phyloP scores from a whole-genome alignment of 2,329 filamentous ascomycete genomes.

The Fusarium citri region DNA sequence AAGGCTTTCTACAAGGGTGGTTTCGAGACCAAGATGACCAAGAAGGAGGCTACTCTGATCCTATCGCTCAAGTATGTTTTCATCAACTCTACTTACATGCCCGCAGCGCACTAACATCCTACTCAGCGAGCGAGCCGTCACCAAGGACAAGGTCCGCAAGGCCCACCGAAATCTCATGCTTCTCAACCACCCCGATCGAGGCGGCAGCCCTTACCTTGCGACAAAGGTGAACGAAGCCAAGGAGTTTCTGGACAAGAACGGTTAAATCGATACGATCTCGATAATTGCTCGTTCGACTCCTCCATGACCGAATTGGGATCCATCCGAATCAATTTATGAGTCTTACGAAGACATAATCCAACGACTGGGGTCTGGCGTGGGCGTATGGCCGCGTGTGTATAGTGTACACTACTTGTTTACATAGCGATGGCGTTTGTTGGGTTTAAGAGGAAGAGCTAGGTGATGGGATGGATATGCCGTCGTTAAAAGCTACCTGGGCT shows the following conservation, averaged over 20 bases:
- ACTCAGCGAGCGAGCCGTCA: slow-evolving; percentile 82
- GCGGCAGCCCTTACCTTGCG: slow-evolving; percentile 94
- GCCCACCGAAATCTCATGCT: slow-evolving; percentile 96
- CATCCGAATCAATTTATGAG: background rate
- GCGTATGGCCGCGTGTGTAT: slow-evolving; percentile 41
- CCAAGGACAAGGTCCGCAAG: slow-evolving; percentile 94
- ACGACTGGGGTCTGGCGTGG: slow-evolving; percentile 23
- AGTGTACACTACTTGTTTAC: slow-evolving; percentile 56
- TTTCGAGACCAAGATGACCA: slow-evolving; percentile 96
- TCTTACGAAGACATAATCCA: slow-evolving; percentile 23
- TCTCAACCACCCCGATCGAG: slow-evolving; percentile 96
- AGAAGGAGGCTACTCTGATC: slow-evolving; percentile 90
- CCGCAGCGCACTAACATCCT: slow-evolving; percentile 11
- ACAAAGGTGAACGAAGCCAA: slow-evolving; percentile 99
- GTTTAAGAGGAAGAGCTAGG: slow-evolving; percentile 42
- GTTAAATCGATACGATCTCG: slow-evolving; percentile 34
- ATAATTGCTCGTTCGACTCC: slow-evolving; percentile 15
- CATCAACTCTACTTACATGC: background rate
- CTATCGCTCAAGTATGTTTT: slow-evolving; percentile 82
- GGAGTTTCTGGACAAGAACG: slow-evolving; percentile 85
- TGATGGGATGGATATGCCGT: slow-evolving; percentile 38
- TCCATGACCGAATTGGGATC: slow-evolving; percentile 4
- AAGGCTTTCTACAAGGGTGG: slow-evolving; percentile 98
- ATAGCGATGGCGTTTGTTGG: slow-evolving; percentile 59
- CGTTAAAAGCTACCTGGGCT: slow-evolving; percentile 36